Conservation (phyloP, 306 rosid genomes). For the Begonia masoniana region DNA sequence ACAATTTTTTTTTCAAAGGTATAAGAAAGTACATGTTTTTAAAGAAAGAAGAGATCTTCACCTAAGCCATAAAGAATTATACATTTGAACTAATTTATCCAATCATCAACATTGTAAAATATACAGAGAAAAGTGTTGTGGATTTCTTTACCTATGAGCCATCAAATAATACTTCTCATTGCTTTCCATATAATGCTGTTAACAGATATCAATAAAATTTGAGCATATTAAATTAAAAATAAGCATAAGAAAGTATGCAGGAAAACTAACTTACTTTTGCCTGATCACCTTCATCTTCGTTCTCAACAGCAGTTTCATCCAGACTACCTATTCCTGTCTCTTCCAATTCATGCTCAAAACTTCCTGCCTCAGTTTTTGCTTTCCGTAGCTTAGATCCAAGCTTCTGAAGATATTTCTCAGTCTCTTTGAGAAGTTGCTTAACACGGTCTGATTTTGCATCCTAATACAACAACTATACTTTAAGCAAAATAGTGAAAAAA, state of each 20-base stretch:
- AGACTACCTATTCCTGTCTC: constrained; percentile 31
- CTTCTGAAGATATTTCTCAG: constrained; percentile 97
- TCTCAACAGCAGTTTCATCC: constrained; percentile 53
- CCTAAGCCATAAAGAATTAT: too few relatives aligned
- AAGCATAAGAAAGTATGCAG: constrained; percentile 10
- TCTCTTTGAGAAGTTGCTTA: constrained; percentile 95
- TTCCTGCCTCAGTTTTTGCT: constrained; percentile 64
- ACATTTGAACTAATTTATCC: too few relatives aligned
- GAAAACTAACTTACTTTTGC: constrained; percentile 65
- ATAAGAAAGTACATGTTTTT: too few relatives aligned
- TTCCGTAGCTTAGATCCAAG: constrained; percentile 84
- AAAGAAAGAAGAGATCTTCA: too few relatives aligned
- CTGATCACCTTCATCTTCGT: constrained; percentile 96
- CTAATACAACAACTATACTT: constrained; percentile 20
- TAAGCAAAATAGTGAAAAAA: constrained; percentile 3
- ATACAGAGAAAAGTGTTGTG: too few relatives aligned
- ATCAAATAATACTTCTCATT: constrained; percentile 96
- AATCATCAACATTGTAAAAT: too few relatives aligned
- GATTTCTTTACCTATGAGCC: constrained; percentile 78
- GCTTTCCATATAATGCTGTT: constrained; percentile 98
- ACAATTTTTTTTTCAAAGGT: too few relatives aligned
- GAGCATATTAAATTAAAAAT: constrained; percentile 13
- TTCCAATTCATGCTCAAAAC: constrained; percentile 59
- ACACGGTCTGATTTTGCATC: constrained; percentile 99
- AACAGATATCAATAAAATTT: constrained; percentile 14